A percentile compares a stretch with the other conserved stretches of the same genome.
These are phyloP conservation scores for Anthoceros angustus DNA, from an alignment of 225 moss, liverwort and hornwort genomes.

Conservation along the genomic window DNA sequence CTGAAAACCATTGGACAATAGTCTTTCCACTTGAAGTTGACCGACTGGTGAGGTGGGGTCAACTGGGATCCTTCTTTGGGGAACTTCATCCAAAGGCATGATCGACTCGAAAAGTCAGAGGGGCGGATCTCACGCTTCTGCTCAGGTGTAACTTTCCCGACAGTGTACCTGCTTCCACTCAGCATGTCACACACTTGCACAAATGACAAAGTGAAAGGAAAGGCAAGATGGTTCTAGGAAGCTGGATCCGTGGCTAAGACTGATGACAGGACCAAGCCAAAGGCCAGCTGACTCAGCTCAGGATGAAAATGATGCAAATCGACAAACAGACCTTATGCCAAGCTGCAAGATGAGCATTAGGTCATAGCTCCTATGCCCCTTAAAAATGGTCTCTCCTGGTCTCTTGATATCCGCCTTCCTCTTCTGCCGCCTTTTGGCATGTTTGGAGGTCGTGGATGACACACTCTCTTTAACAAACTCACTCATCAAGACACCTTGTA, in stretches of 20 bases:
- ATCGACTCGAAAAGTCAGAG: conserved; percentile 73
- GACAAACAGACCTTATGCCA: conserved; percentile 60
- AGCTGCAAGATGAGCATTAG: conserved; percentile 98
- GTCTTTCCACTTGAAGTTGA: conserved; percentile 98
- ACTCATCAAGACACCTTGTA: conserved; percentile 98
- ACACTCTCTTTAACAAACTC: conserved; percentile 68
- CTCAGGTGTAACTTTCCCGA: conserved; percentile 86
- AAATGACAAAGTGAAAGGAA: background rate
- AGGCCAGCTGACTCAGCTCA: background rate
- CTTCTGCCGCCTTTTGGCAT: conserved; percentile 49
- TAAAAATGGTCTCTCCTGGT: conserved; percentile 94
- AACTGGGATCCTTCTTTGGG: conserved; percentile 68
- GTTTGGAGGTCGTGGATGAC: conserved; percentile 32
- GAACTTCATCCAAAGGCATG: conserved; percentile 84
- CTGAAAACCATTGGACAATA: conserved; percentile 99
- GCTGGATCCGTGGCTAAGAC: background rate
- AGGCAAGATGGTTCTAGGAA: background rate
- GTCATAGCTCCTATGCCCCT: conserved; percentile 94
- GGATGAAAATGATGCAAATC: background rate
- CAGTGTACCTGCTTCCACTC: conserved; percentile 58
- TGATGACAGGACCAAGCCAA: background rate
- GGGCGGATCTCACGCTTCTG: conserved; percentile 65
- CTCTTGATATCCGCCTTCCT: conserved; percentile 52
- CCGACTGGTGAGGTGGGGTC: conserved; percentile 82
- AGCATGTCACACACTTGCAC: background rate